Evolutionary conservation across 139 green algal genomes (phyloP), one percentile per base, ranked within the genome.

Genomic region (Nannochloris sp.): DNA sequence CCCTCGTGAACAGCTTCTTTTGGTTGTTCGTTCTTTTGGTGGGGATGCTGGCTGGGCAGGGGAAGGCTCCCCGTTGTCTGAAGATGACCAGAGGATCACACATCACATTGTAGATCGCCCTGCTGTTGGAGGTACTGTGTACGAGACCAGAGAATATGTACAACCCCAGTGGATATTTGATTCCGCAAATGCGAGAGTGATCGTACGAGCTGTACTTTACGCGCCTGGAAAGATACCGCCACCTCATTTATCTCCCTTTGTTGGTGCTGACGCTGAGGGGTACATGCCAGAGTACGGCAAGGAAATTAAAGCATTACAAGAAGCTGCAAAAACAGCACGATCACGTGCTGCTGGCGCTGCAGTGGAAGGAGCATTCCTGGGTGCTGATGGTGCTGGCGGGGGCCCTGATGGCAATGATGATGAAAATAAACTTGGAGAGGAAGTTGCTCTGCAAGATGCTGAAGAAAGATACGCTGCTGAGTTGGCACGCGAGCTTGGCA

Each of bases 131-230:
- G 64, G 45, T 33, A 15, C 24, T 12, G 9, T 19, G 37, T 9
- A 45, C 12, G 37, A 9, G 9, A 53, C 48, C 33, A 80, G 93
- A 12, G 71, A 92, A 57, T 99, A 97, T 64, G 83, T 99, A 31
- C 90, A 97, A 78, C 95, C 95, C 31, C 95, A 99, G 88, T 99
- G 95, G 95, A 82, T 97, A 35, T 90, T 96, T 54, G 95, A 99
- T 87, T 83, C 65, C 42, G 83, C 83, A 64, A 99, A 99, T 85
- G 90, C 81, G 27, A 37, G 76, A n/a, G 76, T 86, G 66, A 76
- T 97, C 39, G 72, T 91, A 62, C 68, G 85, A 2, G 60, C 79
- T 2, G 64, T 79, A 12, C 71, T 82, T 32, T 99, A 99, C 67
- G 76, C 66, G 19, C 89, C 90, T 0, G 93, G 92, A 12, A 60